These are phyloP conservation scores for Ogataea allantospora DNA, from an alignment of 805 yeast species.

Conservation along the genomic window DNA sequence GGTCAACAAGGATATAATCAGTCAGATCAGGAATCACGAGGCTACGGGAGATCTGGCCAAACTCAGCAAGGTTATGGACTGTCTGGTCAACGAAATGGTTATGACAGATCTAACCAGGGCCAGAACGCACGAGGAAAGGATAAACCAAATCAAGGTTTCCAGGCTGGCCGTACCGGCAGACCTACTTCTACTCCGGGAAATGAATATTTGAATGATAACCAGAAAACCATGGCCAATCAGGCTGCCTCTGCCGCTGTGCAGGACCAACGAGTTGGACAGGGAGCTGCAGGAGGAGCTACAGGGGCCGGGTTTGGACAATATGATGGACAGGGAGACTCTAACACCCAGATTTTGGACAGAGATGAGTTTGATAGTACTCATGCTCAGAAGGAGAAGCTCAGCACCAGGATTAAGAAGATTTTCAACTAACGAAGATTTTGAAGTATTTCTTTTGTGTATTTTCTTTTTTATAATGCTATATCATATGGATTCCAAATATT, in stretches of 20 bases:
- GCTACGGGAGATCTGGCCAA: neutral
- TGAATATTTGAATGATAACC: slow-evolving; percentile 15
- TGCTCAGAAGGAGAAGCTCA: slow-evolving; percentile 18
- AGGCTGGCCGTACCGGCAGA: too few species aligned
- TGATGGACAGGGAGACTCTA: slow-evolving; percentile 6
- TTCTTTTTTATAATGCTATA: neutral
- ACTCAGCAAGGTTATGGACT: too few species aligned
- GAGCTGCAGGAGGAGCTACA: slow-evolving; percentile 8
- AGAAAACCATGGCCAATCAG: slow-evolving; percentile 19
- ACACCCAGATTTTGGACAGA: slow-evolving; percentile 10
- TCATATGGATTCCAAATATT: neutral
- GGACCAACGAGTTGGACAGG: slow-evolving; percentile 9
- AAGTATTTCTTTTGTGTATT: neutral
- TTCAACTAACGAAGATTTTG: slow-evolving; percentile 12
- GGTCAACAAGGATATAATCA: neutral
- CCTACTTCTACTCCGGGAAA: too few species aligned
- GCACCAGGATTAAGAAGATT: slow-evolving; percentile 19
- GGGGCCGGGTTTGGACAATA: slow-evolving; percentile 1
- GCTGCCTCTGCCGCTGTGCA: slow-evolving; percentile 21
- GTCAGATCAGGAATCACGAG: too few species aligned
- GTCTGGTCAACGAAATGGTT: too few species aligned
- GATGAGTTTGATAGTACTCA: slow-evolving; percentile 10
- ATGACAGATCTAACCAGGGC: too few species aligned
- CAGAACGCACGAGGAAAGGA: too few species aligned
- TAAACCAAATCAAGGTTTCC: too few species aligned